Base-by-base conservation (phyloP, 371 early-diverging fungal species). In the Haplosporangium sp. region DNA sequence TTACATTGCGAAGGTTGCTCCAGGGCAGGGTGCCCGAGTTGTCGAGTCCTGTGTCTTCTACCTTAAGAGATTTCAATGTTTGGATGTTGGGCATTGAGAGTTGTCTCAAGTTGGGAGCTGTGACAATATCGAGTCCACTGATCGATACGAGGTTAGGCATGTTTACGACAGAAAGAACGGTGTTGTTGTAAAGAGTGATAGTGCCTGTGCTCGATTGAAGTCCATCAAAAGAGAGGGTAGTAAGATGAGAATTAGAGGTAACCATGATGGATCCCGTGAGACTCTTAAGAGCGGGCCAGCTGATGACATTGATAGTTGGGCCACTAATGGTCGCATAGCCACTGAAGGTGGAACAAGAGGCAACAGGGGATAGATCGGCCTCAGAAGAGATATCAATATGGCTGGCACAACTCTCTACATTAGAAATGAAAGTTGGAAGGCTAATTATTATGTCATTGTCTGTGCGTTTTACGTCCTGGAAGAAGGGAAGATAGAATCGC, bases 291-390 rank as follows among this genome's bases (percentile, higher is more conserved):
- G 86, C 87, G 2, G 84, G 78, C 56, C 58, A 67, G 0, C 50
- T 59, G 7, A 90, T 50, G 11, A 78, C 67, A 59, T 85, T 82
- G 19, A 90, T 81, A 38, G 84, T 84, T 0, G 83, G 61, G 45
- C 88, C 64, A 6, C 48, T 74, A n/a, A 90, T 76, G 17, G 84
- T 84, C 35, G 88, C 84, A 37, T 78, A 73, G 2, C 89, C 91
- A 40, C 77, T 83, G 65, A 85, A 88, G 6, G 44, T 59, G 17
- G 81, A 82, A 67, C 91, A 90, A 27, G 69, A 62, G 7, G 76
- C 84, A 40, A 90, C 68, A 7, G 84, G 40, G 42, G 86, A 85
- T 8, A 90, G 75, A 40, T 90, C 88, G 3, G 71, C 78, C 72
- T 89, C 89, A 10, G 75, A 77, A 8, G 71, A 52, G 3, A 74